Evolutionary conservation across 352 stramenopile genomes (phyloP), one percentile per base, ranked within the genome.

Genomic region (Pythium sp.): DNA sequence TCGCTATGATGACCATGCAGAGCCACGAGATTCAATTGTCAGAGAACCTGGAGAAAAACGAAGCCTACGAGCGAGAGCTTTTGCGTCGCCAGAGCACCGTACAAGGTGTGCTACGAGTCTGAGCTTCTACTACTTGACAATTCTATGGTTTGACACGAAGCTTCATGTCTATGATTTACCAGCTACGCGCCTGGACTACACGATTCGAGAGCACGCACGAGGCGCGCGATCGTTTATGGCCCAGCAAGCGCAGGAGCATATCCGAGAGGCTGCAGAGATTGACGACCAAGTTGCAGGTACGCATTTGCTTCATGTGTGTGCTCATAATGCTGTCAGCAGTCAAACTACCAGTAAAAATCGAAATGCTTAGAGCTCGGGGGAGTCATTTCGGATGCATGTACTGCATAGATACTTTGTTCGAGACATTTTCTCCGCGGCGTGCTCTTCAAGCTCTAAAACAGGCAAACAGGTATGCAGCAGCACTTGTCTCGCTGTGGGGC

Each of bases 11-110:
- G 54, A 24, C 22, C 14, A 43, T 28, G 55, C n/a, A 94, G 86
- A 81, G 67, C 8, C 84, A 92, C 46, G 84, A 93, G 69, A 87
- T 94, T 32, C 80, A 88, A 58, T 68, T 94, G 57, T 75, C 82
- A 0, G 77, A 91, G 62, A 93, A 83, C 55, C 62, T 94, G 58
- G 86, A 91, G 64, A 86, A 89, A 34, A 93, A 93, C 53, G 86
- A 94, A 67, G 72, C 78, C 14, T 87, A 82, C 36, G 84, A 92
- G 61, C 75, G 86, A 28, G 75, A 91, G 24, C 51, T 92, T 1
- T 32, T 92, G 54, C 82, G 86, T 6, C 80, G 70, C 7, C 82
- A 92, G 51, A 87, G 69, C 55, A 64, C 62, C 2, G 73, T 76
- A 20, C 77, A 90, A 80, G 74, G 85, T 91, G 12, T 12, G 14